Percentiles rank a stretch among this genome's conserved stretches.
phyloP scores from a whole-genome alignment of 2,329 filamentous ascomycete species.

The Microcyclosporella mali region DNA sequence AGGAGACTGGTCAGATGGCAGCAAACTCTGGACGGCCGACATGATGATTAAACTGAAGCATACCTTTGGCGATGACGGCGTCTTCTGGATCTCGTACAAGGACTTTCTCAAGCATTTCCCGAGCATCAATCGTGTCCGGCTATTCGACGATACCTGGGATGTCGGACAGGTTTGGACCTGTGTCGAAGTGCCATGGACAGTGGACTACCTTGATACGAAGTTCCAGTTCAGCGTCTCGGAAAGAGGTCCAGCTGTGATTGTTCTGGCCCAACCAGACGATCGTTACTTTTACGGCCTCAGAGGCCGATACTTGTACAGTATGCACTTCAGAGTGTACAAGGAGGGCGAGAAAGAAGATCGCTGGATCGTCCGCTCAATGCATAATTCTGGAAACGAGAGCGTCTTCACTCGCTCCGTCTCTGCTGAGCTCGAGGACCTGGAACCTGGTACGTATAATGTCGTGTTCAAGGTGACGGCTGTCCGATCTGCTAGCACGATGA shows the following conservation, averaged over 20 bases:
- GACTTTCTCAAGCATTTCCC: constrained; percentile 49
- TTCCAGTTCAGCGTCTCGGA: constrained; percentile 51
- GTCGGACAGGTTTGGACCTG: constrained; percentile 57
- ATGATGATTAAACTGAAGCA: constrained; percentile 61
- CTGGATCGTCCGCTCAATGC: constrained; percentile 29
- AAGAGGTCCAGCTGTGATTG: constrained; percentile 50
- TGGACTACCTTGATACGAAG: constrained; percentile 56
- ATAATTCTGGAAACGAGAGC: constrained; percentile 41
- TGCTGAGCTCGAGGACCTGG: constrained; percentile 63
- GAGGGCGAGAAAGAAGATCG: constrained; percentile 33
- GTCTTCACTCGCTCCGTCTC: constrained; percentile 68
- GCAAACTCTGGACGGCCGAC: constrained; percentile 76
- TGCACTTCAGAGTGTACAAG: constrained; percentile 55
- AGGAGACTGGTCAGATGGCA: constrained; percentile 75
- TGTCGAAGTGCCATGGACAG: constrained; percentile 54
- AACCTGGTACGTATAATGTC: constrained; percentile 68
- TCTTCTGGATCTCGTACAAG: constrained; percentile 57
- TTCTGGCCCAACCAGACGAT: constrained; percentile 55
- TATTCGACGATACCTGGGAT: constrained; percentile 58
- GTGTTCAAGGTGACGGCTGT: constrained; percentile 67
- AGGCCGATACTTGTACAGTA: constrained; percentile 51
- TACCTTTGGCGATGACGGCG: constrained; percentile 31
- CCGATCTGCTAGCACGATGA: constrained; percentile 44
- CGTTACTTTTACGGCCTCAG: constrained; percentile 55
- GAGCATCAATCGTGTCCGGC: constrained; percentile 53